Conservation (phyloP, 352 stramenopile genomes). For the Phytophthora constricta region DNA sequence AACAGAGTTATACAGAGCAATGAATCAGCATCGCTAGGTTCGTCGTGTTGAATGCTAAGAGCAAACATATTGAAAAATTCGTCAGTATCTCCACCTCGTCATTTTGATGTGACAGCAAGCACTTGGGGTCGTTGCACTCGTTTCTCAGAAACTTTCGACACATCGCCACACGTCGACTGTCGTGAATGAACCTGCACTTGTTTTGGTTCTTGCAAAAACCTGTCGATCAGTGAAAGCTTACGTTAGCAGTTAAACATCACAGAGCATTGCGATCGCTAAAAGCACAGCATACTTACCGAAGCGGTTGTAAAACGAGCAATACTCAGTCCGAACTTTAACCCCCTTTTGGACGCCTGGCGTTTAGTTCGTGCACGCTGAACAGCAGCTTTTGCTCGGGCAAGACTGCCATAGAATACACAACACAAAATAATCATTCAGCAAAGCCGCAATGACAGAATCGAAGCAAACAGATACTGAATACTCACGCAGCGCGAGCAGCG, state of each 20-base stretch:
- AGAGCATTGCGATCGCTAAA: neutral
- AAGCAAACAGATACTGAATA: constrained; percentile 1
- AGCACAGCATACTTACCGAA: constrained; percentile 88
- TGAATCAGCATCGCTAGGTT: constrained; percentile 3
- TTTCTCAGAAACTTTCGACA: constrained; percentile 81
- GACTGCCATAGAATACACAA: constrained; percentile 10
- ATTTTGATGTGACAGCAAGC: constrained; percentile 71
- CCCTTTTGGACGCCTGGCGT: constrained; percentile 38
- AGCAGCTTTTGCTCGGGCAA: constrained; percentile 55
- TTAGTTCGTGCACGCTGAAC: constrained; percentile 56
- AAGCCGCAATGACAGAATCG: neutral
- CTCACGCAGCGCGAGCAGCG: constrained; percentile 47
- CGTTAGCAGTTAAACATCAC: neutral
- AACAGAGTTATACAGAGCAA: constrained; percentile 33
- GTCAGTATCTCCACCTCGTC: constrained; percentile 64
- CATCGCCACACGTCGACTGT: constrained; percentile 83
- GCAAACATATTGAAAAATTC: constrained; percentile 17
- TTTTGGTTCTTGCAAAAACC: constrained; percentile 87
- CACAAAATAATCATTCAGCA: neutral
- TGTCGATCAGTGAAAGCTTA: constrained; percentile 35
- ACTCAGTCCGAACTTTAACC: constrained; percentile 62
- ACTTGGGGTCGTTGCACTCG: constrained; percentile 63
- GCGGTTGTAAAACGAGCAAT: constrained; percentile 85
- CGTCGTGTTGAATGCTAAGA: too few species aligned
- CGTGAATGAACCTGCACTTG: constrained; percentile 82